These are phyloP conservation scores for Paramecium sexaurelia DNA, from an alignment of 73 alveolate genomes.

Conservation along the genomic window DNA sequence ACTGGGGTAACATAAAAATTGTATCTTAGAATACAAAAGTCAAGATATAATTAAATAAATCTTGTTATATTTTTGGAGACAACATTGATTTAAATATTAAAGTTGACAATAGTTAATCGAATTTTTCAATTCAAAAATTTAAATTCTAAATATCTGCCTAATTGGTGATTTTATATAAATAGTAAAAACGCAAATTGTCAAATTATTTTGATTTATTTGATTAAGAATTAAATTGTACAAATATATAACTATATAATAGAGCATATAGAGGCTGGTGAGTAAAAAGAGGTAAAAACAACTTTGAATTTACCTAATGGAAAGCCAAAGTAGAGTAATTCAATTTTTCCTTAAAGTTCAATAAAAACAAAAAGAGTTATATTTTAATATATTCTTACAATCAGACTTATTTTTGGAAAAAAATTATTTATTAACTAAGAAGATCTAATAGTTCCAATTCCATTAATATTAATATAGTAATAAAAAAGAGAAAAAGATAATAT, in stretches of 20 bases:
- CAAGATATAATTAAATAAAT: background rate
- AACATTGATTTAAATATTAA: background rate
- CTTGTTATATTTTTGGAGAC: background rate
- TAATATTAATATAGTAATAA: background rate
- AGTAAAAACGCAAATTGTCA: background rate
- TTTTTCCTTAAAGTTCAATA: background rate
- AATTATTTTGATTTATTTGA: background rate
- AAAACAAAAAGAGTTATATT: background rate
- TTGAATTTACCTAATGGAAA: background rate
- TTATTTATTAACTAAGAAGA: background rate
- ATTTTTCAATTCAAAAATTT: background rate
- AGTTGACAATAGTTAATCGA: background rate
- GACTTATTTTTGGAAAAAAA: background rate
- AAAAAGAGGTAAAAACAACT: background rate
- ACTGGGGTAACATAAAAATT: background rate
- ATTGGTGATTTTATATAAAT: background rate
- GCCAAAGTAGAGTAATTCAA: background rate
- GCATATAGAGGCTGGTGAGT: background rate
- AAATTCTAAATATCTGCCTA: background rate
- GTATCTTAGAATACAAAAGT: background rate
- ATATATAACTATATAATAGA: background rate
- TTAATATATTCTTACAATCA: background rate
- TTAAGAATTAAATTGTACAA: slow-evolving; percentile 2
- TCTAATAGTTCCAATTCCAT: background rate
- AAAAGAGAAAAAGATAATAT: background rate